Conservation (phyloP, 805 yeast species). For the Ogataea methanolica region DNA sequence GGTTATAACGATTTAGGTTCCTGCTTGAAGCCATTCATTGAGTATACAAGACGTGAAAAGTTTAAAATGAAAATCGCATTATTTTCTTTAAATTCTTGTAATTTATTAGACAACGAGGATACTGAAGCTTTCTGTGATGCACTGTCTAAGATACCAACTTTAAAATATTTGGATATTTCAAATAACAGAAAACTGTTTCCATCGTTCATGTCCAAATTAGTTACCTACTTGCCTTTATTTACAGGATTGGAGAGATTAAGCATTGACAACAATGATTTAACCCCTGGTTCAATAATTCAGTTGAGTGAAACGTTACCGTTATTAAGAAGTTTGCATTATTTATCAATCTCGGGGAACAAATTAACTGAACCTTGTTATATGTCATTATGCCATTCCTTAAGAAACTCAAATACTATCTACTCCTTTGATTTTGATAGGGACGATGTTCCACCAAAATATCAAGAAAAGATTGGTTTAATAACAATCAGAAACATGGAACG, state of each 20-base stretch:
- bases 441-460: constrained; percentile 54
- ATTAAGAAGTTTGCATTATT: constrained; percentile 60
- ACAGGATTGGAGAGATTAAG: constrained; percentile 61
- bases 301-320: constrained; percentile 67
- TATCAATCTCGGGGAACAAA: constrained; percentile 64
- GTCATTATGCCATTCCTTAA: constrained; percentile 66
- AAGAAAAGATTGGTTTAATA: constrained; percentile 70
- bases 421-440: constrained; percentile 65
- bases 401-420: constrained; percentile 57
- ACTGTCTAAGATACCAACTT: constrained; percentile 48
- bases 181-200: constrained; percentile 67
- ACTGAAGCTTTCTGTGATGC: constrained; percentile 44
- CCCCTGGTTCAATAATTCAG: constrained; percentile 49
- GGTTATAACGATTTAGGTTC: constrained; percentile 71
- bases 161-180: constrained; percentile 74
- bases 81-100: constrained; percentile 63
- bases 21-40: constrained; percentile 34
- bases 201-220: constrained; percentile 48
- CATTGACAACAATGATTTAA: constrained; percentile 62
- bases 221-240: constrained; percentile 64
- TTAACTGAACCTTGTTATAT: constrained; percentile 58
- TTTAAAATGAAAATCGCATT: constrained; percentile 33
- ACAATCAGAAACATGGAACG: constrained; percentile 79
- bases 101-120: constrained; percentile 48
- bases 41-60: constrained; percentile 19